These are phyloP conservation scores for Trifolium dubium DNA, from an alignment of 306 rosid species.

Conservation along the genomic window DNA sequence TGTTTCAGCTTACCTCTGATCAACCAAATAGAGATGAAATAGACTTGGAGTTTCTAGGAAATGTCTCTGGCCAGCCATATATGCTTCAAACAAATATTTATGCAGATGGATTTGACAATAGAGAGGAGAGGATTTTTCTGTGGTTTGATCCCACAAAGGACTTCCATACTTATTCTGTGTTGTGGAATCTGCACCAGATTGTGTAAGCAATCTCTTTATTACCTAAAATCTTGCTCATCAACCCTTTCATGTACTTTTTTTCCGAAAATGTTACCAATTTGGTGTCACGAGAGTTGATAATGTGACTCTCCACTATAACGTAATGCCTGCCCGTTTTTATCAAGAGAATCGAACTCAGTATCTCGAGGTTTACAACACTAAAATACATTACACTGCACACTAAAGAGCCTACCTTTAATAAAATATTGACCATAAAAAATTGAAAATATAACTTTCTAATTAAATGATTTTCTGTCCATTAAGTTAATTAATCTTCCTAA, in stretches of 20 bases:
- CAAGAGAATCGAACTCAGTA: too few species aligned
- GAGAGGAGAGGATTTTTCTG: constrained; percentile 85
- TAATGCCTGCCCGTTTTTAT: too few species aligned
- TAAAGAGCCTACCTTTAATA: not conserved
- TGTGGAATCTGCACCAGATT: constrained; percentile 91
- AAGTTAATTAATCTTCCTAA: not conserved
- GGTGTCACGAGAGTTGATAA: not conserved
- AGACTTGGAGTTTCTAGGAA: constrained; percentile 92
- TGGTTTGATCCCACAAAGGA: constrained; percentile 96
- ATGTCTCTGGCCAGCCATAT: constrained; percentile 72
- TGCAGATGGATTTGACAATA: constrained; percentile 72
- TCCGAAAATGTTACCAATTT: too few species aligned
- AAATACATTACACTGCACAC: too few species aligned
- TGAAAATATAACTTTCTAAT: not conserved
- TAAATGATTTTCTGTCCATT: constrained; percentile 1
- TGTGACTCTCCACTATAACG: not conserved
- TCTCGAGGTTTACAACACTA: too few species aligned
- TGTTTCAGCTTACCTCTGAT: constrained; percentile 77
- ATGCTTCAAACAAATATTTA: constrained; percentile 81
- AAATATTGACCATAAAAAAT: not conserved
- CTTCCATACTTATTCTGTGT: constrained; percentile 81
- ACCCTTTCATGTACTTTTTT: not conserved
- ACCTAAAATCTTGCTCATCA: not conserved
- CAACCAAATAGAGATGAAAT: constrained; percentile 89
- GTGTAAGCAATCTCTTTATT: constrained; percentile 59